Percentiles rank a stretch among this genome's conserved stretches.
Evolutionary conservation across 495 filamentous ascomycete genomes (phyloP).

Genomic region (Astrothelium subdiscretum): DNA sequence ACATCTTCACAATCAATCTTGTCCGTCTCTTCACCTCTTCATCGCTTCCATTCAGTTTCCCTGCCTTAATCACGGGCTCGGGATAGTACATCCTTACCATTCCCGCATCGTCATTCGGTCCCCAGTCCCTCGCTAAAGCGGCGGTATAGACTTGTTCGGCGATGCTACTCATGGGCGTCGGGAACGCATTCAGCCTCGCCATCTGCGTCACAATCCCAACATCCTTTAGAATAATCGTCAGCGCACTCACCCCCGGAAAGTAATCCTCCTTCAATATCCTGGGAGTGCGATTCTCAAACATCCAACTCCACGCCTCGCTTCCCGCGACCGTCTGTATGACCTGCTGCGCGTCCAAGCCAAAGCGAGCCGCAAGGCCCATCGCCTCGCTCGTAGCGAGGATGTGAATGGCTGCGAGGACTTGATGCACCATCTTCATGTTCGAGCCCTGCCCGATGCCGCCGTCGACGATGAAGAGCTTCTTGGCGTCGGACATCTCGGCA

Average conservation of each 20-base stretch:
- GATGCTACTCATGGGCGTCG: conserved; percentile 56
- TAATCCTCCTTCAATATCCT: conserved; percentile 59
- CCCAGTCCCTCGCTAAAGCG: conserved; percentile 49
- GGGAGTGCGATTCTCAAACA: conserved; percentile 66
- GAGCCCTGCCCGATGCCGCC: conserved; percentile 68
- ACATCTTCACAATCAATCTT: conserved; percentile 39
- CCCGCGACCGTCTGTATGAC: conserved; percentile 46
- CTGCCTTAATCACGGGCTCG: conserved; percentile 30
- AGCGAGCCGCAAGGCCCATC: conserved; percentile 56
- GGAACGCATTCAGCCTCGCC: conserved; percentile 46
- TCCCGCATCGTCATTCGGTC: conserved; percentile 57
- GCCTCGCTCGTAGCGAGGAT: conserved; percentile 63
- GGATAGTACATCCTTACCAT: conserved; percentile 51
- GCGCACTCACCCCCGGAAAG: conserved; percentile 51
- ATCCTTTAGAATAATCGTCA: conserved; percentile 74
- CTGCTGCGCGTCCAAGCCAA: conserved; percentile 50
- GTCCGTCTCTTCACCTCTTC: conserved; percentile 28
- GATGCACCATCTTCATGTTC: conserved; percentile 82
- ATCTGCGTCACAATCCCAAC: conserved; percentile 66
- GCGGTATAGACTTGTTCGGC: conserved; percentile 61
- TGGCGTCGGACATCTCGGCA: conserved; percentile 43
- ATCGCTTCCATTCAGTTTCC: conserved; percentile 18
- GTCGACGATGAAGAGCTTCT: conserved; percentile 61
- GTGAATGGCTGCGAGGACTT: conserved; percentile 66
- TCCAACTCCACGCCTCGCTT: conserved; percentile 61